phyloP scores from a whole-genome alignment of 148 eudicot genomes.

The Vaccinium darrowii region DNA sequence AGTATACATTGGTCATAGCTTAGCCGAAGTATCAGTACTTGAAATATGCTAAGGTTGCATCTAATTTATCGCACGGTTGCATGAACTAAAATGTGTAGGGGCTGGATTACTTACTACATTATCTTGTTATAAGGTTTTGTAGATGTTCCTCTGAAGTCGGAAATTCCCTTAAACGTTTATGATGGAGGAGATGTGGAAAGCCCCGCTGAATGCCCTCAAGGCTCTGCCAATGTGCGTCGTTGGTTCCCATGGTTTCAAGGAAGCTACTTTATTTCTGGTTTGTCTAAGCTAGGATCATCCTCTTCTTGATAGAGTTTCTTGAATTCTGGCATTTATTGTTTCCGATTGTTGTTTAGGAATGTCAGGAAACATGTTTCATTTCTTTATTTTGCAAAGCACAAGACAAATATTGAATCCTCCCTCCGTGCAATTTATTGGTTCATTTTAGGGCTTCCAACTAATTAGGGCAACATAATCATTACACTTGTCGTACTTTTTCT shows the following conservation, averaged over 20 bases:
- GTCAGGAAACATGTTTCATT: not conserved
- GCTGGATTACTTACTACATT: not conserved
- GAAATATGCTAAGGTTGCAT: not conserved
- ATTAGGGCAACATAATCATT: too few relatives aligned
- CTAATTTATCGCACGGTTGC: not conserved
- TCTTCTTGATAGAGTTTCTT: not conserved
- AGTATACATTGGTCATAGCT: not conserved
- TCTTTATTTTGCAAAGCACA: not conserved
- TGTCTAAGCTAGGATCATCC: not conserved
- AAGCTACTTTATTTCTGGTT: constrained; percentile 4
- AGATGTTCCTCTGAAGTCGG: constrained; percentile 21
- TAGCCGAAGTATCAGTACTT: not conserved
- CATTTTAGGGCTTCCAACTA: too few relatives aligned
- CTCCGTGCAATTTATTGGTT: too few relatives aligned
- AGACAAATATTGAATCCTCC: not conserved
- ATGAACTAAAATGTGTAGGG: not conserved
- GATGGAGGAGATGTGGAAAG: constrained; percentile 3
- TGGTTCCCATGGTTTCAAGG: not conserved
- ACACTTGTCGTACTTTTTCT: too few relatives aligned
- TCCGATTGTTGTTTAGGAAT: not conserved
- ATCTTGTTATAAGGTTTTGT: not conserved
- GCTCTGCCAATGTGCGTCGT: not conserved
- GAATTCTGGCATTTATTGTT: too few relatives aligned
- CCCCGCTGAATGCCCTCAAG: not conserved
- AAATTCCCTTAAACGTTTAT: not conserved